These are phyloP conservation scores for Ramichloridium luteum DNA, from an alignment of 2,329 filamentous ascomycete genomes.

Conservation along the genomic window DNA sequence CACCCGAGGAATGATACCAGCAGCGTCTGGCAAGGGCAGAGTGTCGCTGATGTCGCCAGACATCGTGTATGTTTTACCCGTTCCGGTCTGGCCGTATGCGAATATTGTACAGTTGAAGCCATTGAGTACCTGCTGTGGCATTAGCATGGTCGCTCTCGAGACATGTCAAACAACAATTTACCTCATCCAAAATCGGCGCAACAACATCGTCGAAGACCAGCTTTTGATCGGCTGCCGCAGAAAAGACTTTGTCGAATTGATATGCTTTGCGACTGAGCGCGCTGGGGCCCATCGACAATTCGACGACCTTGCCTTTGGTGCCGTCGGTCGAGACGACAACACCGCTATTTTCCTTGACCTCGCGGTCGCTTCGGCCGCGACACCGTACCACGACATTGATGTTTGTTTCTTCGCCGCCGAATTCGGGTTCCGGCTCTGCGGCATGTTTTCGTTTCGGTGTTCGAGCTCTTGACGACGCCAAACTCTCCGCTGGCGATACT, in stretches of 20 bases:
- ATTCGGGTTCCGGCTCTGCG: slow-evolving; percentile 50
- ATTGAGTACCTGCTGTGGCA: slow-evolving; percentile 58
- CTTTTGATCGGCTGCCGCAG: slow-evolving; percentile 80
- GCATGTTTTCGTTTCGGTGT: slow-evolving; percentile 71
- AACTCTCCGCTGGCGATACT: slow-evolving; percentile 58
- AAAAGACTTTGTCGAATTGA: slow-evolving; percentile 94
- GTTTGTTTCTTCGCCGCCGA: slow-evolving; percentile 66
- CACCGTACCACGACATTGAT: slow-evolving; percentile 96
- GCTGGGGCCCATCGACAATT: slow-evolving; percentile 84
- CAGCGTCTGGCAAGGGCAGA: slow-evolving; percentile 76
- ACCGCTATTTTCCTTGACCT: slow-evolving; percentile 86
- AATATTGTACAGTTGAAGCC: slow-evolving; percentile 99
- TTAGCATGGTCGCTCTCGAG: no score
- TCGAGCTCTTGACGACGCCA: slow-evolving; percentile 48
- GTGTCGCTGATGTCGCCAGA: slow-evolving; percentile 93
- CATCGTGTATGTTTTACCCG: slow-evolving; percentile 99
- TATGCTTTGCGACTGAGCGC: slow-evolving; percentile 93
- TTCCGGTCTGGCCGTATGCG: slow-evolving; percentile 94
- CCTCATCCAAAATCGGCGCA: slow-evolving; percentile 82
- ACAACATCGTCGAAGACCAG: slow-evolving; percentile 96
- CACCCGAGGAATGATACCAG: slow-evolving; percentile 89
- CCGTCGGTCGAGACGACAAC: slow-evolving; percentile 82
- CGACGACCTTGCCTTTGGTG: slow-evolving; percentile 71
- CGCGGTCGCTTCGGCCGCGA: slow-evolving; percentile 80
- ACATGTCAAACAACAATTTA: no score